Evolutionary conservation across 2,329 filamentous ascomycete species (phyloP).

Genomic region (Fusarium nematophilum): DNA sequence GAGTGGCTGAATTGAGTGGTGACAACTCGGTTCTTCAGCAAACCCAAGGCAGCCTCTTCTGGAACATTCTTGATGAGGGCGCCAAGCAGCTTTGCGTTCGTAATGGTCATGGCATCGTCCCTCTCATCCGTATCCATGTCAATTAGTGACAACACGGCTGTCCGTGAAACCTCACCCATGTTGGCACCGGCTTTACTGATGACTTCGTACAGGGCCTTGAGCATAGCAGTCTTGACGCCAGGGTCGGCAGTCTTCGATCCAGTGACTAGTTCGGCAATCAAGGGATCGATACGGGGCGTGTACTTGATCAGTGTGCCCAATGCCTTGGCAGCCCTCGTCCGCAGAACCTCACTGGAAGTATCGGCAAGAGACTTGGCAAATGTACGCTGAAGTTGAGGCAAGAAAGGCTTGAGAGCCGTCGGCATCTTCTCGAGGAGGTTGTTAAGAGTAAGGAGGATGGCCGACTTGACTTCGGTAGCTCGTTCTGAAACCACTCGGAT

Average conservation of each 20-base stretch:
- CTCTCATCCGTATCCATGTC: conserved; percentile 83
- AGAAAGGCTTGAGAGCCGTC: conserved; percentile 92
- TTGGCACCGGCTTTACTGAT: conserved; percentile 93
- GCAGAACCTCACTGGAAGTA: conserved; percentile 87
- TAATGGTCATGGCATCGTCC: conserved; percentile 84
- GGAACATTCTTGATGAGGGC: conserved; percentile 90
- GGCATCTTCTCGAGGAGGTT: conserved; percentile 97
- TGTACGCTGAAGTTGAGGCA: conserved; percentile 94
- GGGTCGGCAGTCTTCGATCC: conserved; percentile 88
- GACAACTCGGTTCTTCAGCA: conserved; percentile 80
- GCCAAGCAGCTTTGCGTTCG: conserved; percentile 89
- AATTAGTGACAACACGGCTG: conserved; percentile 88
- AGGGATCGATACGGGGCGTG: conserved; percentile 92
- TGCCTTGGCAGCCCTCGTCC: conserved; percentile 90
- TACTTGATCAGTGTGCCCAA: conserved; percentile 95
- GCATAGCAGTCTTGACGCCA: conserved; percentile 94
- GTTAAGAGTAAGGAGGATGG: conserved; percentile 93
- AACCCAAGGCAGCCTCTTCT: conserved; percentile 69
- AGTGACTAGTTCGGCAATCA: conserved; percentile 92
- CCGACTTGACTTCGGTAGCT: conserved; percentile 94
- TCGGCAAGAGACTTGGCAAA: conserved; percentile 97
- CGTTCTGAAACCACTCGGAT: conserved; percentile 98
- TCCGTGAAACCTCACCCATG: conserved; percentile 92
- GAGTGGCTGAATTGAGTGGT: conserved; percentile 79
- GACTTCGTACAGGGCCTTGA: conserved; percentile 96